Evolutionary conservation across 306 rosid genomes (phyloP), one percentile per base, ranked within the genome.

Genomic region (Arachis stenosperma): DNA sequence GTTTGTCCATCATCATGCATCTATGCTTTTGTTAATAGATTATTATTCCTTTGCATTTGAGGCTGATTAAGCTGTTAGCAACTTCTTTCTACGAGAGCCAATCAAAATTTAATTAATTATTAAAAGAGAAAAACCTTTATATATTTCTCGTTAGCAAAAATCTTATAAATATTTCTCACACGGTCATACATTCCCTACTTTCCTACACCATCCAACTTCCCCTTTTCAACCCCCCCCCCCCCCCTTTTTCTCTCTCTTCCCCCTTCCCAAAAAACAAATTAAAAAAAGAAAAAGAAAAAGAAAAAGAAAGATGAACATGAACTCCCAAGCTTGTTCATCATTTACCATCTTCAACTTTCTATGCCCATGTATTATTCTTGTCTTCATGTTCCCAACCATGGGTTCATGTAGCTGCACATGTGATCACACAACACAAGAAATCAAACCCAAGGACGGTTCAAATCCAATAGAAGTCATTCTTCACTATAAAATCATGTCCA

Each of bases 401-500:
- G 88, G 61, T 7, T 70, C 78, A 13, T 70, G 70, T 36, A 77
- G 61, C 13, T 78, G 88, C 37, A 71, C 61, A 1, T 87, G 87
- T 62, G 81, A 86, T 22, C 27, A 22, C 14, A 15, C 54, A 7
- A 71, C 73, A 27, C 60, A 50, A 22, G 27, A 22, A 40, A 39
- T 33, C 39, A 30, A 47, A 52, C 63, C 33, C 5, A 67, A 65
- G 36, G 48, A 76, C 46, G 53, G 74, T 50, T 52, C 80, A 39
- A 43, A 8, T 11, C 2, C 37, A 33, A 33, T 4, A 0, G 4
- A 33, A 33, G 81, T 65, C 39, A 81, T 77, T 8, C 77, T 87
- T 0, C 79, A 61, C 10, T 91, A 79, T 80, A 91, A 91, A 73
- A 9, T 87, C 44, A 88, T 81, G 2, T 89, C 97, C 14, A 82